These are phyloP conservation scores for Pachysandra terminalis DNA, from an alignment of 164 flowering plant species.

Conservation along the genomic window DNA sequence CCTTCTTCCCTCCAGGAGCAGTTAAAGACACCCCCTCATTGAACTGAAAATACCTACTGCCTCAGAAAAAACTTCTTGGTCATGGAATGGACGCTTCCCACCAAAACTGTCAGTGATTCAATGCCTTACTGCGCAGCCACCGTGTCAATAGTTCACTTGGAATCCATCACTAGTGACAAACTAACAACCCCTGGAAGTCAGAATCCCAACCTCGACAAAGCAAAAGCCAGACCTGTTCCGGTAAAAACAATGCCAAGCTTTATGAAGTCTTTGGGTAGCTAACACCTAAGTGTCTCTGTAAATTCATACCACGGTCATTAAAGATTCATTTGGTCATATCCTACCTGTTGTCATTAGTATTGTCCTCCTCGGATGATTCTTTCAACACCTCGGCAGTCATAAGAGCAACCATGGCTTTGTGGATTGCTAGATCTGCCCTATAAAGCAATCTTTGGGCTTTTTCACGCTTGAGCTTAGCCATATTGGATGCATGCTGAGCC, in stretches of 20 bases:
- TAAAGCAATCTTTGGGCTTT: conserved; percentile 70
- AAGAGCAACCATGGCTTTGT: conserved; percentile 83
- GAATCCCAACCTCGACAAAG: not conserved
- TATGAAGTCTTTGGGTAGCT: not conserved
- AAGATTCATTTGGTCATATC: conserved; percentile 2
- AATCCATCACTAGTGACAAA: conserved; percentile 7
- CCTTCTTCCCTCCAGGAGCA: conserved; percentile 30
- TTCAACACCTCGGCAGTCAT: conserved; percentile 84
- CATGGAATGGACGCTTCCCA: conserved; percentile 6
- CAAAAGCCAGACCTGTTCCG: conserved; percentile 13
- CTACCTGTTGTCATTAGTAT: conserved; percentile 24
- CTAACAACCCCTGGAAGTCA: not conserved
- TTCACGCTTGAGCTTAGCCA: conserved; percentile 84
- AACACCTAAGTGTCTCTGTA: not conserved
- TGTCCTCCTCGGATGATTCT: conserved; percentile 45
- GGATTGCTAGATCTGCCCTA: conserved; percentile 81
- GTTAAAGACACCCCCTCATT: conserved; percentile 8
- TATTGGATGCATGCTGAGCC: conserved; percentile 62
- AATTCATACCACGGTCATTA: not conserved
- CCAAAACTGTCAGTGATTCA: conserved; percentile 28
- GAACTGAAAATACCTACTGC: conserved; percentile 27
- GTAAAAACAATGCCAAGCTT: conserved; percentile 13
- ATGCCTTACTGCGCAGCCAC: too few species aligned
- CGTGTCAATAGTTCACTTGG: conserved; percentile 15
- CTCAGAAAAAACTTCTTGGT: conserved; percentile 15